A percentile compares a stretch with the other conserved stretches of the same genome.
phyloP scores from a whole-genome alignment of 2,329 filamentous ascomycete genomes.

The Pestalotiopsis sp. region DNA sequence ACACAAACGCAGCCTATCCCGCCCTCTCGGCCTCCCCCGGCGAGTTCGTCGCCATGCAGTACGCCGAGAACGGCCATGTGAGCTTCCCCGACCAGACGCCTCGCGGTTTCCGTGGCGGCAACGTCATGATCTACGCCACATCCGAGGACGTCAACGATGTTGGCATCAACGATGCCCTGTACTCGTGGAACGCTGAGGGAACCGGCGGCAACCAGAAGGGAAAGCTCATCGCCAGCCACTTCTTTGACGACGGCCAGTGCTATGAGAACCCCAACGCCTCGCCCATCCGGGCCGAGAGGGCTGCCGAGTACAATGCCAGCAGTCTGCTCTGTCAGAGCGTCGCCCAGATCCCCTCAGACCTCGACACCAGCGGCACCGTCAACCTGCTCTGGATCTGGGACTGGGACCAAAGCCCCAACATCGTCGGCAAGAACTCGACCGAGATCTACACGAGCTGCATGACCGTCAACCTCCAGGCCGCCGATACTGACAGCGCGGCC shows the following conservation, averaged over 20 bases:
- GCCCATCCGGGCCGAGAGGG: slow-evolving; percentile 61
- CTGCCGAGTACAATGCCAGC: slow-evolving; percentile 55
- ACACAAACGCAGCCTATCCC: slow-evolving; percentile 61
- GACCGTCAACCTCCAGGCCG: slow-evolving; percentile 33
- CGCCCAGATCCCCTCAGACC: slow-evolving; percentile 71
- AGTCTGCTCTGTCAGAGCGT: slow-evolving; percentile 82
- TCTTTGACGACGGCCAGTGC: slow-evolving; percentile 91
- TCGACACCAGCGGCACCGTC: slow-evolving; percentile 65
- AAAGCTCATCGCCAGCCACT: slow-evolving; percentile 72
- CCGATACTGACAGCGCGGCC: slow-evolving; percentile 28
- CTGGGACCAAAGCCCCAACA: slow-evolving; percentile 68
- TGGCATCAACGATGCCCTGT: slow-evolving; percentile 58
- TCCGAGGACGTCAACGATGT: slow-evolving; percentile 50
- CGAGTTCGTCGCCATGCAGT: slow-evolving; percentile 67
- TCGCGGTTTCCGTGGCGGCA: slow-evolving; percentile 61
- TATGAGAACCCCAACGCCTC: slow-evolving; percentile 71
- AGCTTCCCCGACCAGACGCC: slow-evolving; percentile 64
- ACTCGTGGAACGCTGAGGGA: slow-evolving; percentile 78
- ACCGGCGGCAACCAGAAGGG: slow-evolving; percentile 81
- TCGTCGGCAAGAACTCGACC: slow-evolving; percentile 44
- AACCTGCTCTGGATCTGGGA: slow-evolving; percentile 98
- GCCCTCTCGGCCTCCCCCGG: slow-evolving; percentile 60
- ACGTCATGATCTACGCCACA: slow-evolving; percentile 77
- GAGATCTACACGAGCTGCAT: slow-evolving; percentile 62
- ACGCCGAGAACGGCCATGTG: slow-evolving; percentile 79